These are phyloP conservation scores for Globisporangium ultimum DNA, from an alignment of 352 stramenopile genomes.

Conservation along the genomic window DNA sequence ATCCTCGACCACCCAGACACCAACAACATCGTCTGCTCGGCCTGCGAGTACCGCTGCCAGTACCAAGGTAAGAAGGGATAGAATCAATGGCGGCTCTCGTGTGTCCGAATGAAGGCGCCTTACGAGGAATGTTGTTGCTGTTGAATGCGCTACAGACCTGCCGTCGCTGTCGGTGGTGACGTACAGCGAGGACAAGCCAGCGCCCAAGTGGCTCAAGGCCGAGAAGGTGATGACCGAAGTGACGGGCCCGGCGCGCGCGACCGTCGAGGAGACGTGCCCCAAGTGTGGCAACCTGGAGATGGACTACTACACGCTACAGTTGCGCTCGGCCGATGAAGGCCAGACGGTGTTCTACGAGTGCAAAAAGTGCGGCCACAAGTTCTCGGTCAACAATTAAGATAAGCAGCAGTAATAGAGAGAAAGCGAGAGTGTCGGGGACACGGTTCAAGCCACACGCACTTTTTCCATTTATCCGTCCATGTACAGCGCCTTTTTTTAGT, in stretches of 20 bases:
- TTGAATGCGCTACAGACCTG: conserved; percentile 42
- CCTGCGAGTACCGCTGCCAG: conserved; percentile 80
- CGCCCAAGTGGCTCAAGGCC: conserved; percentile 77
- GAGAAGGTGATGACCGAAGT: conserved; percentile 77
- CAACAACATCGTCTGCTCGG: conserved; percentile 85
- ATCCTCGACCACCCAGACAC: conserved; percentile 87
- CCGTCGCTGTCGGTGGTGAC: conserved; percentile 77
- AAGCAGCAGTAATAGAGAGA: background rate
- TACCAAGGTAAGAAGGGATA: conserved; percentile 68
- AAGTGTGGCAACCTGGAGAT: conserved; percentile 97
- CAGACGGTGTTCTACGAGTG: conserved; percentile 99
- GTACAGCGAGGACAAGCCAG: conserved; percentile 68
- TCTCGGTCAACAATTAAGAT: conserved; percentile 87
- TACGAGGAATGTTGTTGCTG: background rate
- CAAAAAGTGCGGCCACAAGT: conserved; percentile 93
- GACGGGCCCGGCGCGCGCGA: conserved; percentile 86
- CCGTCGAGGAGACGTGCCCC: conserved; percentile 97
- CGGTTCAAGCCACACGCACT: too few relatives aligned
- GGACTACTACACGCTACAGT: conserved; percentile 99
- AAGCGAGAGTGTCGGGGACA: background rate
- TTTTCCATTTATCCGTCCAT: too few relatives aligned
- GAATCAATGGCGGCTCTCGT: background rate
- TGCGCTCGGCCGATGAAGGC: conserved; percentile 98
- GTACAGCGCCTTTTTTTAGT: too few relatives aligned
- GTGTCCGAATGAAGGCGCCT: too few relatives aligned